Base-by-base conservation (phyloP, 129 eudicot species). In the Chrysanthemum lavandulifolium region DNA sequence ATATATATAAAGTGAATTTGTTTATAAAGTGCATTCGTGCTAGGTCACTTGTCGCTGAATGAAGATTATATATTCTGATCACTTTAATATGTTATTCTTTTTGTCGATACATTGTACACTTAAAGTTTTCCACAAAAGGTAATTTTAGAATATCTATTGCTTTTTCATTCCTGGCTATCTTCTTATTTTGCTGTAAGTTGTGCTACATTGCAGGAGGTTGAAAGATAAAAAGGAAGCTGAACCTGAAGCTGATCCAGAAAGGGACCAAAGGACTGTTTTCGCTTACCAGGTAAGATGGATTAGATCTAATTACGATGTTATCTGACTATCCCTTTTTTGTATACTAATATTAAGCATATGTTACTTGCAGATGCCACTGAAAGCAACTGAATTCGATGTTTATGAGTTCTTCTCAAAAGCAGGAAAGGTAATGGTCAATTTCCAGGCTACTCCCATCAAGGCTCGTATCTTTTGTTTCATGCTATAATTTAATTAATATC, bases 171-270 rank as follows among this genome's bases (percentile, higher is more conserved):
- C 60, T 47, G 74, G 50, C 48, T 76, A 67, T 59, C 0, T 76
- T 27, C 80, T 76, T 21, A 76, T 68, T 76, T 14, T 59, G 67
- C 62, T 76, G 40, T 48, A 68, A 76, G 80, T 68, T 78, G 67
- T 71, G 10, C 54, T 76, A 16, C 65, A 25, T 80, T 59, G 81
- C 95, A 94, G 99, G 97, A 88, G 96, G 80, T 78, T 78, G 71
- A 94, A 88, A 73, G 97, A 87, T 15, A 94, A 94, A 76, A 90
- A 87, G 73, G 98, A 94, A 80, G 82, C 74, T 18, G 99, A 94
- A 86, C 97, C 99, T 79, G 99, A 94, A 90, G 97, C 97, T 69
- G 99, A 94, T 66, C 99, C 99, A 63, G 99, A 94, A 76, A 86
- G 99, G 79, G 99, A 94, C 71, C 99, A 94, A 79, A 84, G 99